Base-by-base conservation (phyloP, 108 stramenopile genomes). In the Craspedostauros australis region DNA sequence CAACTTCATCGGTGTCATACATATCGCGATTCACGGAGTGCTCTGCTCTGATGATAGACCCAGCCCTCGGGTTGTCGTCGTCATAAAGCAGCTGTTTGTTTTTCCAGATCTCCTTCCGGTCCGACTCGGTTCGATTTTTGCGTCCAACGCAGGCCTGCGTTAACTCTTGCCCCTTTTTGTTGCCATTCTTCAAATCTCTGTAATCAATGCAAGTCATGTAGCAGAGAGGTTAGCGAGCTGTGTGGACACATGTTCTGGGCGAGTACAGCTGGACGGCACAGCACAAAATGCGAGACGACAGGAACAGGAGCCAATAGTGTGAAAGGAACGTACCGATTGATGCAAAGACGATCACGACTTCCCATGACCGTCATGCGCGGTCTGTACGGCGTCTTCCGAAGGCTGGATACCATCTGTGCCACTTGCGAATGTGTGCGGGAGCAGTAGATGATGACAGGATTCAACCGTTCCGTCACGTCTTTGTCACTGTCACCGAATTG, bases 391-490 rank as follows among this genome's bases (percentile, higher is more conserved):
- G 93, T 96, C 56, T 77, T 74, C 57, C 84, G 84, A 14, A 96
- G 78, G 53, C 93, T 92, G 18, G 64, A 53, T n/a, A 95, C 85
- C 70, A 98, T 95, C 60, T 98, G 95, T 15, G 76, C 65, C 16
- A 98, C 79, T 49, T 98, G 97, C 4, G 74, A 72, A 59, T 98
- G 97, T 16, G 97, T 98, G 24, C 97, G 68, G 39, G 82, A 76
- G 50, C 93, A 90, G 60, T 98, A 98, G 41, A 96, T 77, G 40
- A 97, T 88, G 25, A 38, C 77, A 0, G 72, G 64, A 25, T n/a
- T n/a, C n/a, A n/a, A n/a, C n/a, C n/a, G n/a, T n/a, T n/a, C n/a
- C n/a, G n/a, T n/a, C n/a, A n/a, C n/a, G n/a, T n/a, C n/a, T n/a
- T n/a, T n/a, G n/a, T n/a, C n/a, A n/a, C n/a, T n/a, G n/a, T n/a